Evolutionary conservation across 2,329 filamentous ascomycete species (phyloP), one percentile per base, ranked within the genome.

Genomic region (Talaromyces sp.): DNA sequence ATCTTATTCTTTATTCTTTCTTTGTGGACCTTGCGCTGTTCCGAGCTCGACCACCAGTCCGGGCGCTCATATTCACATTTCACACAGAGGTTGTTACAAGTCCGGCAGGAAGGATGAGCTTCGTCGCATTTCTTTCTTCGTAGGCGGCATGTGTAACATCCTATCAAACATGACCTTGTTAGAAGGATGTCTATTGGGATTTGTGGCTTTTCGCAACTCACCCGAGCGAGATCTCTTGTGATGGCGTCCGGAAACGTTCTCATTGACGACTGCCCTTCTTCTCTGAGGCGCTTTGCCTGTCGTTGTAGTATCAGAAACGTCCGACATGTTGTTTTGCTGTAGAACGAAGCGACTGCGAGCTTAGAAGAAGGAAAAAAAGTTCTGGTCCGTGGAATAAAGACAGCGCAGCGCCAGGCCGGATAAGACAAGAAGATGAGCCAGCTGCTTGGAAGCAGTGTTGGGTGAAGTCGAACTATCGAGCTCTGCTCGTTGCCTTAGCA

Each of bases 1-100:
- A 99, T 97, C 75, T 93, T 90, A 75, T 89, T 88, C 82, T 99
- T 99, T 81, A 99, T 96, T 65, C 87, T 80, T 71, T 97, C 94
- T 78, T 97, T 99, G 73, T 97, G 91, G 58, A 86, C 79, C 67
- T 88, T 85, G 65, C 94, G 83, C 69, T 89, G 85, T 63, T 96
- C 91, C 69, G 89, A 89, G 80, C 94, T 97, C 77, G 88, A 89
- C 94, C 94, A 99, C 94, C 94, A 99, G 77, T 89, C 85, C 37
- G 94, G 94, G 70, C 92, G 82, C 81, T 96, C 96, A 80, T 97
- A 99, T 80, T 97, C 91, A 79, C 94, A 99, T 68, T 83, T 81
- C 58, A 99, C 82, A 56, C 89, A 89, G 58, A 99, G 86, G 69
- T 86, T 83, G 63, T 77, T 80, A 75, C 85, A 88, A 60, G 85